phyloP scores from a whole-genome alignment of 2,329 filamentous ascomycete species.

The Cercospora sp. region DNA sequence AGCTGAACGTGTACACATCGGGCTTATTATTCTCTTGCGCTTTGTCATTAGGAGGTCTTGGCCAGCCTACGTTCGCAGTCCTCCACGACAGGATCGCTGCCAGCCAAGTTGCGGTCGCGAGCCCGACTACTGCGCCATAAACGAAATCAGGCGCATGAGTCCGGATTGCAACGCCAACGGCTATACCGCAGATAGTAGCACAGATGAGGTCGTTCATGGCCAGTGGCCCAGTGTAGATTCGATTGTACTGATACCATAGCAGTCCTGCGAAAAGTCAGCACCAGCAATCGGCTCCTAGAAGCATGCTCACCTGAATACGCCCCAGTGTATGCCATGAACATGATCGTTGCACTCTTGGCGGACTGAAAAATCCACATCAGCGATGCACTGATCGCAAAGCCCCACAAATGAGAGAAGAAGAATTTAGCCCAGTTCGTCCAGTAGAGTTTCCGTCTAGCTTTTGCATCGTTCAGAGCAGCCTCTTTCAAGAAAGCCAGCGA shows the following conservation, averaged over 20 bases:
- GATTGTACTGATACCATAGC: slow-evolving; percentile 56
- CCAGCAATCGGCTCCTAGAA: background rate
- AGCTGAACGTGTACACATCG: slow-evolving; percentile 11
- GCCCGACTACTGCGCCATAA: slow-evolving; percentile 52
- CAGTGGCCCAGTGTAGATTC: slow-evolving; percentile 48
- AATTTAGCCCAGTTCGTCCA: slow-evolving; percentile 54
- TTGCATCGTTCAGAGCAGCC: slow-evolving; percentile 49
- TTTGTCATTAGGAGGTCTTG: background rate
- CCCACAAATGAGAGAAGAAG: slow-evolving; percentile 56
- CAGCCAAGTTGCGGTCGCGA: slow-evolving; percentile 55
- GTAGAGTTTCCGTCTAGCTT: slow-evolving; percentile 53
- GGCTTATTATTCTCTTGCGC: background rate
- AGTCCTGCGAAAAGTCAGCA: slow-evolving; percentile 36
- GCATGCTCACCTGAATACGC: slow-evolving; percentile 48
- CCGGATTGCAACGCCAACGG: slow-evolving; percentile 50
- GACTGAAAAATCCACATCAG: slow-evolving; percentile 57
- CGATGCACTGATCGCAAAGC: slow-evolving; percentile 51
- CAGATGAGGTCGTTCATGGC: slow-evolving; percentile 51
- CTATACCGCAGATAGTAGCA: slow-evolving; percentile 50
- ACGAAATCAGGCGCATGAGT: slow-evolving; percentile 43
- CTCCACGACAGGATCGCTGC: slow-evolving; percentile 52
- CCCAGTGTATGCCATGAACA: slow-evolving; percentile 54
- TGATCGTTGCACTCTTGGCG: slow-evolving; percentile 45
- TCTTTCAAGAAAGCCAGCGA: slow-evolving; percentile 42
- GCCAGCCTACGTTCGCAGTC: slow-evolving; percentile 51